Percentiles rank a stretch among this genome's conserved stretches.
These are phyloP conservation scores for Solanum hybrid DNA, from an alignment of 305 asterid genomes.

Conservation along the genomic window DNA sequence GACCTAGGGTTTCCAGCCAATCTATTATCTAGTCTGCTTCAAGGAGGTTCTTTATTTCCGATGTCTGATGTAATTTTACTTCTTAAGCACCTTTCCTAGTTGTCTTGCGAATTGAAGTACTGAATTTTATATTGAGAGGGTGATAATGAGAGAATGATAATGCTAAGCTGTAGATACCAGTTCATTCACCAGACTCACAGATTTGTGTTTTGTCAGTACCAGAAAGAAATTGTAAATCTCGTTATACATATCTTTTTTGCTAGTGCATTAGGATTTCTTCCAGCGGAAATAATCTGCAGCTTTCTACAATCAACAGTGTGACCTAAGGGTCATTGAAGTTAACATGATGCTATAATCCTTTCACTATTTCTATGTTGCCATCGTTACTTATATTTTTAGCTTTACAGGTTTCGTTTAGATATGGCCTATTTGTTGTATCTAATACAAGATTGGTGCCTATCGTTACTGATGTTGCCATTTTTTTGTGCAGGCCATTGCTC, in stretches of 20 bases:
- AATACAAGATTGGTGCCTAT: not conserved
- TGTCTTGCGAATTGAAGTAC: not conserved
- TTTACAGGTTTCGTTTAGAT: not conserved
- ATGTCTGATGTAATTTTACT: not conserved
- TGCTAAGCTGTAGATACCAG: not conserved
- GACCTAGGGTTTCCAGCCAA: not conserved
- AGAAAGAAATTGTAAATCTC: not conserved
- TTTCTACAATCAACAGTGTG: not conserved
- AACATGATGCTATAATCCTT: not conserved
- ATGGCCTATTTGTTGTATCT: not conserved
- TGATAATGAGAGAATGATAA: not conserved
- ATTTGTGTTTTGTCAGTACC: not conserved
- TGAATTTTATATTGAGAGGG: not conserved
- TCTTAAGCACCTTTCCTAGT: not conserved
- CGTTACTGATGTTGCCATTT: slow-evolving; percentile 10
- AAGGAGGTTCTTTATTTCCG: not conserved
- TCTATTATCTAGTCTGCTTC: not conserved
- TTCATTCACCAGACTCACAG: not conserved
- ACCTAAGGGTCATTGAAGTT: not conserved
- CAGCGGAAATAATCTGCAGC: not conserved
- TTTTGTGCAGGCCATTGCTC: slow-evolving; percentile 63
- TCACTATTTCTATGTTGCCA: not conserved
- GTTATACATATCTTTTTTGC: not conserved
- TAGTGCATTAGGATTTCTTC: not conserved
- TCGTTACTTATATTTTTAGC: not conserved